A percentile compares a stretch with the other conserved stretches of the same genome.
phyloP scores from a whole-genome alignment of 768 basidiomycete genomes.

The Agaricus blazei region DNA sequence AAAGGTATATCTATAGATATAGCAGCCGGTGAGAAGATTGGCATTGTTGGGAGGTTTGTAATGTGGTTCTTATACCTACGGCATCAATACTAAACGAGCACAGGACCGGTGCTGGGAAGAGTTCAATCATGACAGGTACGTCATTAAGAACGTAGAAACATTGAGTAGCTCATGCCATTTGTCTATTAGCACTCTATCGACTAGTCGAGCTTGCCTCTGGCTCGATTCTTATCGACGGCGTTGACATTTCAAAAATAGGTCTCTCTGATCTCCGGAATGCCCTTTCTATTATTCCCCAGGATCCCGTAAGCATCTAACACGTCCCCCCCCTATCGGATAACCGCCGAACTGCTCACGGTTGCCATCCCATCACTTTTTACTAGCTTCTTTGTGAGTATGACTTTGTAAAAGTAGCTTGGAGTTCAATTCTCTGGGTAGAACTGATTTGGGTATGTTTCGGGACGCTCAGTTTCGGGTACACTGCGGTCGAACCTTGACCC shows the following conservation, averaged over 20 bases:
- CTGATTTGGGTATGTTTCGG: conserved; percentile 4
- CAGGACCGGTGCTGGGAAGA: conserved; percentile 85
- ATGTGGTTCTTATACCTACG: background rate
- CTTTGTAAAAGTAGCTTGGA: background rate
- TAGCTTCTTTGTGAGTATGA: conserved; percentile 41
- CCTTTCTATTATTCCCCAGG: conserved; percentile 82
- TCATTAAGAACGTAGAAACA: background rate
- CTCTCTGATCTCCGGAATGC: conserved; percentile 63
- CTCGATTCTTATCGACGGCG: conserved; percentile 70
- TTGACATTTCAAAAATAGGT: conserved; percentile 82
- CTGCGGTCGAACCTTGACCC: conserved; percentile 88
- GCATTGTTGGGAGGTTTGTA: conserved; percentile 66
- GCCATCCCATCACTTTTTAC: conserved; percentile 13
- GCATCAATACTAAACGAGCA: background rate
- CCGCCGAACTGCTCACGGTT: conserved; percentile 6
- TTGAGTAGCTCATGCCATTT: background rate
- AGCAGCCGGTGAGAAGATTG: conserved; percentile 80
- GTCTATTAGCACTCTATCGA: conserved; percentile 59
- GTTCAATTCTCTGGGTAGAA: background rate
- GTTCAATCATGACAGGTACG: conserved; percentile 77
- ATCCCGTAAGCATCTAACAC: conserved; percentile 47
- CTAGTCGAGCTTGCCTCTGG: conserved; percentile 78
- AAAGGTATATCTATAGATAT: conserved; percentile 74
- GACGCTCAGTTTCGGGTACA: conserved; percentile 63
- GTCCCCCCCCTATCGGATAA: conserved; percentile 2